Evolutionary conservation across 768 basidiomycete genomes (phyloP).

Genomic region (Mycena amicta): DNA sequence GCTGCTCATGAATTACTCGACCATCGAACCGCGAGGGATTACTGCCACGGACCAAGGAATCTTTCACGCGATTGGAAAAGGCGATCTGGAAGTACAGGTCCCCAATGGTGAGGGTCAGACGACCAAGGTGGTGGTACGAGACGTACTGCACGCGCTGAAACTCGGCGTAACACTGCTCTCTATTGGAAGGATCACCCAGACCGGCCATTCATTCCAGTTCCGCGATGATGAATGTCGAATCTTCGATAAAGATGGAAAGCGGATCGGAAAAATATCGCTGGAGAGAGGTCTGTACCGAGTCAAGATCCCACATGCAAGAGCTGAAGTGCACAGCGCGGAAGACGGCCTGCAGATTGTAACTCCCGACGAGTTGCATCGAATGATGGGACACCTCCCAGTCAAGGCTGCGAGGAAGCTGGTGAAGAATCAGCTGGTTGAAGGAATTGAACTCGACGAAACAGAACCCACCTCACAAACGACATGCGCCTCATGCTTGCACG

Average conservation of each 20-base stretch:
- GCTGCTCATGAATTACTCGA: constrained; percentile 30
- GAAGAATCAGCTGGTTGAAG: constrained; percentile 29
- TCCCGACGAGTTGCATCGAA: constrained; percentile 29
- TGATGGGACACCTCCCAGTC: constrained; percentile 30
- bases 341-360: constrained; percentile 6
- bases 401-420: constrained; percentile 16
- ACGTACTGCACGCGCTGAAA: constrained; percentile 33
- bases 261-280: constrained; percentile 7
- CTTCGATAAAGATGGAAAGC: constrained; percentile 2
- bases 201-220: constrained; percentile 28
- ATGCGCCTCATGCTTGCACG: constrained; percentile 33
- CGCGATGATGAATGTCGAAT: constrained; percentile 25
- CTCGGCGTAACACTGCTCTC: constrained; percentile 36
- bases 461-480: constrained; percentile 17
- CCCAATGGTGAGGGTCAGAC: constrained; percentile 25
- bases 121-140: constrained; percentile 25
- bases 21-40: constrained; percentile 32
- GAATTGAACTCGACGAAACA: constrained; percentile 28
- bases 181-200: constrained; percentile 29
- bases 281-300: constrained; percentile 12
- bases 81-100: constrained; percentile 29
- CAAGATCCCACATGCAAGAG: neutral
- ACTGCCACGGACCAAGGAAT: constrained; percentile 30
- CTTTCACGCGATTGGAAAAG: constrained; percentile 33
- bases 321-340: neutral